Base-by-base conservation (phyloP, 2,329 filamentous ascomycete genomes). In the Fusarium burgessii region DNA sequence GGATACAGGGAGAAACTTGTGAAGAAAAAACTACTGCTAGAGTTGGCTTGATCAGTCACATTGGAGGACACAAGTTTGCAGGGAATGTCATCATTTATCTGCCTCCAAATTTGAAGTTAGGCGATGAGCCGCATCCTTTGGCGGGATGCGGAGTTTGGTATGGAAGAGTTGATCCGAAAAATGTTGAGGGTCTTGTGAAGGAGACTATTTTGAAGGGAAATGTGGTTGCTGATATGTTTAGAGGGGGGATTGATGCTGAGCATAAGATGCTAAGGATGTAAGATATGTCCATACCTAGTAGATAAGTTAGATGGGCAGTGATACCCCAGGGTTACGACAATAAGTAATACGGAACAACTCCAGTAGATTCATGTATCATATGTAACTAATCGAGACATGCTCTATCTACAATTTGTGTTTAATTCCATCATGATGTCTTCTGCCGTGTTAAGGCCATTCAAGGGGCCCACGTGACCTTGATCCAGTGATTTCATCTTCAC, bases 11-110 rank as follows among this genome's bases (percentile, higher is more conserved):
- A 8, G 65, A 63, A 7, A 45, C 20, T 2, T 58, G 47, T 0
- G 57, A 42, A 32, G 52, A 49, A 18, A 71, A 66, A 71, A 72
- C 65, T 10, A 82, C 85, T 2, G 92, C 90, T 4, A 83, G 90
- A 50, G 87, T 95, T 1, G 93, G 89, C 0, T 76, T 91, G 58
- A 92, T 95, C 59, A 93, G 91, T 66, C 93, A 97, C 75, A 90
- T 97, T 57, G 93, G 93, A 2, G 93, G 93, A 0, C 93, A 97
- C 80, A 95, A 94, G 78, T 95, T 91, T 78, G 93, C 93, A 0
- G 93, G 93, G 3, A 97, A 97, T 78, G 88, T 95, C 38, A 94
- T 96, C 50, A 81, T 96, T 2, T 96, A 96, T 76, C 78, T 96
- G 8, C 93, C 93, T 7, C 91, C 90, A 0, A 77, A 76, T 0